Evolutionary conservation across 441 rosid species (phyloP).

Genomic region (Erodium moschatum): DNA sequence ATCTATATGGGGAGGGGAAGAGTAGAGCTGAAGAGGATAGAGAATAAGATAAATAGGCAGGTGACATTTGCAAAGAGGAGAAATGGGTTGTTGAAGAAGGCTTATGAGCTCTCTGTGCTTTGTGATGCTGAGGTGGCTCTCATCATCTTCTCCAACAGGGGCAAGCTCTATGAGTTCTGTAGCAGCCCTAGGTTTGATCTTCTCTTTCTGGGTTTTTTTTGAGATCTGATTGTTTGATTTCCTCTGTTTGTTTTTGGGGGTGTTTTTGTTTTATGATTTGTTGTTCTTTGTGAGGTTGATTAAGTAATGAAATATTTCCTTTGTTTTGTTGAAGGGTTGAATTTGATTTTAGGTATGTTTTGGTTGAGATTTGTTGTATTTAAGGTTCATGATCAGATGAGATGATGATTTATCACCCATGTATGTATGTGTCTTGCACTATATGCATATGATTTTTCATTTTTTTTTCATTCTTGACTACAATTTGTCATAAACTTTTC

Average conservation of each 20-base stretch:
- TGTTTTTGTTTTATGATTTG: neutral
- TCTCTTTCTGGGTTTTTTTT: neutral
- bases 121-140: neutral
- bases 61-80: neutral
- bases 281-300: neutral
- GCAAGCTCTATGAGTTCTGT: neutral
- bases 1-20: neutral
- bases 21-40: neutral
- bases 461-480: no score
- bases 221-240: neutral
- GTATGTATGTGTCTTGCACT: no score
- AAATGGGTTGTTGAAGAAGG: neutral
- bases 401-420: no score
- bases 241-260: neutral
- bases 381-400: neutral
- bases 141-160: neutral
- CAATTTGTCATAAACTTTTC: no score
- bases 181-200: neutral
- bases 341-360: no score
- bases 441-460: no score
- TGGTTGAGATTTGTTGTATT: neutral
- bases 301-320: no score
- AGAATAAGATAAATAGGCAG: slow-evolving; percentile 2
- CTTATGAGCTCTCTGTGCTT: neutral
- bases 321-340: neutral